A percentile compares a stretch with the other conserved stretches of the same genome.
phyloP scores from a whole-genome alignment of 495 filamentous ascomycete species.

The Opeltia flavorubescens region DNA sequence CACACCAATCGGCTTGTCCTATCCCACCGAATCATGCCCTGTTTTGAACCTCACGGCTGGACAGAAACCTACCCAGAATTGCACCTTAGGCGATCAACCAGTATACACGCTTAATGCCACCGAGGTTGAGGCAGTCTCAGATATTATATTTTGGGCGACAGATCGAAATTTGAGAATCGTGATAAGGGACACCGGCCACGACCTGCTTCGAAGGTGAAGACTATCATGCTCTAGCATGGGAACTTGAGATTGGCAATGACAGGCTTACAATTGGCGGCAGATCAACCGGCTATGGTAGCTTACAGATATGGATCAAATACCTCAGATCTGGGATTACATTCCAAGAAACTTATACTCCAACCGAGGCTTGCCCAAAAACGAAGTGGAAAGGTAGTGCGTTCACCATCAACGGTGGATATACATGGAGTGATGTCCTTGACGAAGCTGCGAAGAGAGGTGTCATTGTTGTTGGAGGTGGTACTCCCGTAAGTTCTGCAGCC shows the following conservation, averaged over 20 bases:
- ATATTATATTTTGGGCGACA: slow-evolving; percentile 32
- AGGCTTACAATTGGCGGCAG: slow-evolving; percentile 1
- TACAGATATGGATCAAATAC: slow-evolving; percentile 27
- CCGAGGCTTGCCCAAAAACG: slow-evolving; percentile 7
- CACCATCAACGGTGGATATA: slow-evolving; percentile 24
- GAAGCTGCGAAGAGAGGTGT: slow-evolving; percentile 16
- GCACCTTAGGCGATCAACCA: slow-evolving; percentile 11
- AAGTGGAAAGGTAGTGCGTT: slow-evolving; percentile 23
- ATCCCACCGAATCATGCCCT: slow-evolving; percentile 22
- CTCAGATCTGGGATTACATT: slow-evolving; percentile 19
- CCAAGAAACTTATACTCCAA: slow-evolving; percentile 16
- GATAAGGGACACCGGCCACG: slow-evolving; percentile 53
- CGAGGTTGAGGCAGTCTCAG: slow-evolving; percentile 17
- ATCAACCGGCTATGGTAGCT: slow-evolving; percentile 22
- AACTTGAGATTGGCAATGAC: not conserved
- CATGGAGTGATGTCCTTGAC: slow-evolving; percentile 23
- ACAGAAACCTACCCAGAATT: not conserved
- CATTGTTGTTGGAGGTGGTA: slow-evolving; percentile 25
- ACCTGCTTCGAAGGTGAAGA: slow-evolving; percentile 19
- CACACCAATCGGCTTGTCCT: slow-evolving; percentile 20
- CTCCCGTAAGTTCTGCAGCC: slow-evolving; percentile 20
- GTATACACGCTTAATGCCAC: slow-evolving; percentile 20
- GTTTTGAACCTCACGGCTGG: slow-evolving; percentile 15
- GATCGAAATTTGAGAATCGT: slow-evolving; percentile 44
- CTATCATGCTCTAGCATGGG: too few relatives aligned